A percentile compares a stretch with the other conserved stretches of the same genome.
Evolutionary conservation across 2,329 filamentous ascomycete genomes (phyloP).

Genomic region (Phyllosticta paracitricarpa): DNA sequence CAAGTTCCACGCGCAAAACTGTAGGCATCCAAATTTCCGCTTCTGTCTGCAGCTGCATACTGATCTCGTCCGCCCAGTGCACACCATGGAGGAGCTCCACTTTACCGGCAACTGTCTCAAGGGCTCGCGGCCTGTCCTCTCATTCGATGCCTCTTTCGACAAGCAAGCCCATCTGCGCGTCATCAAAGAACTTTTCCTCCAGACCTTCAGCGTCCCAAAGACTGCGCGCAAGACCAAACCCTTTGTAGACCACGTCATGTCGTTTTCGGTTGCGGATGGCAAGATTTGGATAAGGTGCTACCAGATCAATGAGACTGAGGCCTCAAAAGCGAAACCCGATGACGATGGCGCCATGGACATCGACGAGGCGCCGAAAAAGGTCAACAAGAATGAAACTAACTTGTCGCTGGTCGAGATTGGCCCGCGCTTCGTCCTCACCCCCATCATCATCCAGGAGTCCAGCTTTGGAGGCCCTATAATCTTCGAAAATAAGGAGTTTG

Average conservation of each 20-base stretch:
- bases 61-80: conserved; percentile 42
- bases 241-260: conserved; percentile 91
- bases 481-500: conserved; percentile 96
- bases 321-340: conserved; percentile 30
- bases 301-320: conserved; percentile 76
- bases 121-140: conserved; percentile 80
- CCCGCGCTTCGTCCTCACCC: conserved; percentile 83
- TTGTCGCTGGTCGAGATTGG: conserved; percentile 86
- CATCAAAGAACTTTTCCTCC: conserved; percentile 81
- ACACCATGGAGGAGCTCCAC: conserved; percentile 94
- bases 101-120: conserved; percentile 97
- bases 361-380: conserved; percentile 29
- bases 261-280: conserved; percentile 79
- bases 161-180: conserved; percentile 67
- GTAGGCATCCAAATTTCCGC: conserved; percentile 27
- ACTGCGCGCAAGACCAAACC: conserved; percentile 84
- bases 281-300: conserved; percentile 97
- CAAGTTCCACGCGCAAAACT: conserved; percentile 70
- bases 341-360: conserved; percentile 27
- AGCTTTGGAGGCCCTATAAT: conserved; percentile 94
- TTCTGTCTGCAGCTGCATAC: background rate
- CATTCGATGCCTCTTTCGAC: conserved; percentile 84
- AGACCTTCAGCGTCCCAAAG: conserved; percentile 86
- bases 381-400: conserved; percentile 54
- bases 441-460: conserved; percentile 89